Percentiles rank a stretch among this genome's conserved stretches.
These are phyloP conservation scores for Coniosporium tulheliwenetii DNA, from an alignment of 2,329 filamentous ascomycete species.

Conservation along the genomic window DNA sequence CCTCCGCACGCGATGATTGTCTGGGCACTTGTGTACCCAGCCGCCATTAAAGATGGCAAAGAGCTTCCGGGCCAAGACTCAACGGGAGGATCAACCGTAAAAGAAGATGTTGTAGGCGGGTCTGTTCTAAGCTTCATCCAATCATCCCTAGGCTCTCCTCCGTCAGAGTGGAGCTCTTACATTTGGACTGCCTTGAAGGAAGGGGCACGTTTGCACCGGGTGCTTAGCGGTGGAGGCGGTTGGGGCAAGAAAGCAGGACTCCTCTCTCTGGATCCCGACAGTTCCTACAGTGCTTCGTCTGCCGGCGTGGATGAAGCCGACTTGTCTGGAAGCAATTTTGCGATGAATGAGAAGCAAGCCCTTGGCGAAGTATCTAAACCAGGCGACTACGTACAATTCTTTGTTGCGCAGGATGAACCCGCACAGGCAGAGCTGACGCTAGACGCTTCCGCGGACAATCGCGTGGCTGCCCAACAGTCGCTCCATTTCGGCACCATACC, in stretches of 20 bases:
- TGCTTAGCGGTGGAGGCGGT: slow-evolving; percentile 67
- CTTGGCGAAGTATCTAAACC: slow-evolving; percentile 43
- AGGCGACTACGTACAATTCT: slow-evolving; percentile 53
- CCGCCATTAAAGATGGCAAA: background rate
- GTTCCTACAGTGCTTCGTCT: slow-evolving; percentile 32
- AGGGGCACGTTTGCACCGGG: slow-evolving; percentile 27
- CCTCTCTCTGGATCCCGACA: slow-evolving; percentile 61
- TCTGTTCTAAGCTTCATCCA: no score
- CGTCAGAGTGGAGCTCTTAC: background rate
- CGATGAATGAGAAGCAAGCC: slow-evolving; percentile 15
- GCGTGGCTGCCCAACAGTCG: slow-evolving; percentile 5
- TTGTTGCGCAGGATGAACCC: slow-evolving; percentile 26
- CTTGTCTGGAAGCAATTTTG: slow-evolving; percentile 20
- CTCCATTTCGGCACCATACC: slow-evolving; percentile 26
- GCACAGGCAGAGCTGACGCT: slow-evolving; percentile 3
- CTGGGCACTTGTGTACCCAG: slow-evolving; percentile 58
- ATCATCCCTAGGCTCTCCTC: no score
- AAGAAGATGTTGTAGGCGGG: no score
- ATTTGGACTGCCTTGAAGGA: slow-evolving; percentile 10
- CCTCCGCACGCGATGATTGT: slow-evolving; percentile 40
- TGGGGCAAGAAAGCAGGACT: slow-evolving; percentile 73
- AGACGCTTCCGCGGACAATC: slow-evolving; percentile 14
- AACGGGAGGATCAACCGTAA: no score
- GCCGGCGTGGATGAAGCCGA: slow-evolving; percentile 41
- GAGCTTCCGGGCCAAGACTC: no score